These are phyloP conservation scores for Aspergillus carbonarius DNA, from an alignment of 2,329 filamentous ascomycete species.

Conservation along the genomic window DNA sequence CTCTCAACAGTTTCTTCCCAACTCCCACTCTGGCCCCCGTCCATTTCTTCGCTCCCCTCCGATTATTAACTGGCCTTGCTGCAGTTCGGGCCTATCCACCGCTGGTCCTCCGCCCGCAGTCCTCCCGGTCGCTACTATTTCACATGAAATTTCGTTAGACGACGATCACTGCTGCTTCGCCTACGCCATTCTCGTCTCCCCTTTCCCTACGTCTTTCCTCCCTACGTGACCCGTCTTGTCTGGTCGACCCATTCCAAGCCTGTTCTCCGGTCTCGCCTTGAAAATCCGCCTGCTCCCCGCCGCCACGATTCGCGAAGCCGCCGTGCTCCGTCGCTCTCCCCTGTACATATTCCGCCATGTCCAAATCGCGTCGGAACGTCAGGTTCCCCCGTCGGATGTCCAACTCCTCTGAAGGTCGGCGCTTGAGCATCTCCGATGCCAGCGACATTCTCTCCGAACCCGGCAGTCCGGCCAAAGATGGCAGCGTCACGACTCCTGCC, in stretches of 20 bases:
- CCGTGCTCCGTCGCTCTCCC: constrained; percentile 17
- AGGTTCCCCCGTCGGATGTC: constrained; percentile 55
- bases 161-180: constrained; percentile 20
- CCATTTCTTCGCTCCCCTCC: constrained; percentile 4
- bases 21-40: constrained; percentile 9
- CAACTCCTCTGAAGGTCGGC: constrained; percentile 49
- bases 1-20: constrained; percentile 11
- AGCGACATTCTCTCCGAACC: constrained; percentile 53
- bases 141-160: constrained; percentile 32
- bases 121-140: constrained; percentile 31
- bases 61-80: neutral
- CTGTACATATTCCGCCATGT: constrained; percentile 41
- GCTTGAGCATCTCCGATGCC: constrained; percentile 55
- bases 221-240: constrained; percentile 3
- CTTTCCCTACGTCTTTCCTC: constrained; percentile 8
- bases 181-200: constrained; percentile 10
- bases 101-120: constrained; percentile 2
- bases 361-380: constrained; percentile 58
- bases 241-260: constrained; percentile 13
- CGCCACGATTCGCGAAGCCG: constrained; percentile 12
- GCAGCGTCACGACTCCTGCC: constrained; percentile 35
- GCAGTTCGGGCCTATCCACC: neutral
- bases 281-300: constrained; percentile 18
- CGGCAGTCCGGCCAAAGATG: constrained; percentile 52
- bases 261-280: constrained; percentile 5